Conservation (phyloP, 1,139 yeast species). For the Candida sanyaensis region DNA sequence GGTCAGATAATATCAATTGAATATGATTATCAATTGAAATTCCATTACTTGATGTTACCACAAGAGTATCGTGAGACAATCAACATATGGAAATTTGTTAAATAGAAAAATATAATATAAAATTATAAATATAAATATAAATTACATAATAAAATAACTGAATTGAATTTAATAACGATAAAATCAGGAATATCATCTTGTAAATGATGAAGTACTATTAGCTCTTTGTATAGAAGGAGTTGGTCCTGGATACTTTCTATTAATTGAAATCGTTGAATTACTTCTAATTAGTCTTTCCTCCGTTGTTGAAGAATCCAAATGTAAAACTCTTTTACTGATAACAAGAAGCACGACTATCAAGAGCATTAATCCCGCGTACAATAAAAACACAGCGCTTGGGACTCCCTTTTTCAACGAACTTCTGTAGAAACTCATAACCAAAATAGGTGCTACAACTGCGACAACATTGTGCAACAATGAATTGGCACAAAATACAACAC, state of each 20-base stretch:
- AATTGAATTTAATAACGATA: neutral
- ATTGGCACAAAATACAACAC: conserved; percentile 41
- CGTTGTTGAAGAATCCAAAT: conserved; percentile 4
- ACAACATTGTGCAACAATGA: conserved; percentile 33
- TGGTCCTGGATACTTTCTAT: neutral
- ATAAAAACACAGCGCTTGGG: conserved; percentile 13
- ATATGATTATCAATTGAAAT: conserved; percentile 33
- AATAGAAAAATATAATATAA: neutral
- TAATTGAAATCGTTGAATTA: conserved; percentile 8
- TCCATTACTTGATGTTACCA: conserved; percentile 46
- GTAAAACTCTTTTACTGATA: conserved; percentile 3
- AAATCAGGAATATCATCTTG: neutral
- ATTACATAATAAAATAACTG: neutral
- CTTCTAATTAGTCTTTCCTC: conserved; percentile 7
- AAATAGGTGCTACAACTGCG: conserved; percentile 27
- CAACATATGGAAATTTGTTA: conserved; percentile 33
- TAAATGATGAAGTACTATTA: neutral
- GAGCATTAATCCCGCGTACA: conserved; percentile 8
- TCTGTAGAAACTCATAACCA: conserved; percentile 31
- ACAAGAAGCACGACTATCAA: conserved; percentile 8
- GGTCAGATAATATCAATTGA: conserved; percentile 36
- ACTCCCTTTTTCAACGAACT: conserved; percentile 12
- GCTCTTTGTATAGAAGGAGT: neutral
- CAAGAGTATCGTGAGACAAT: conserved; percentile 31
- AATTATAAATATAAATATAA: neutral